Base-by-base conservation (phyloP, 352 stramenopile species). In the Phytophthora melonis region DNA sequence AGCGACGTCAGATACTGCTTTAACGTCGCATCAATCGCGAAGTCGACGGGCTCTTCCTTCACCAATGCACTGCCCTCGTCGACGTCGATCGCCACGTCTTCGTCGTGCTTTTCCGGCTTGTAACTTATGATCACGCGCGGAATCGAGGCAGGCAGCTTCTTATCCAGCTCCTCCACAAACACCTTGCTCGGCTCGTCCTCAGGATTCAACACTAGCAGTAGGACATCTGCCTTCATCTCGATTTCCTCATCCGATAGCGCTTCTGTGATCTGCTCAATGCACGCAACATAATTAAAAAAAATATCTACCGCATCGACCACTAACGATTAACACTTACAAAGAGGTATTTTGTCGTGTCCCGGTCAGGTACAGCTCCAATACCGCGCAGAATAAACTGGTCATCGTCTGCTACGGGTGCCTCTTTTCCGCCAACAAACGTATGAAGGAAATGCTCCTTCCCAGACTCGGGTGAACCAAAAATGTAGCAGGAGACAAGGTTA, bases 141-240 rank as follows among this genome's bases (percentile, higher is more conserved):
- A 34, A 94, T 88, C 23, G 75, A 67, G 9, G 68, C 64, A 19
- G 86, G 80, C 16, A 93, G 58, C 64, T 86, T 86, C 66, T 83
- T 85, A 63, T 83, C 78, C 70, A 86, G 58, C 32, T 89, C 83
- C 60, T 92, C 82, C 10, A 82, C 84, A 32, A 78, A 65, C 11
- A 74, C 57, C 58, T 83, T 78, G 61, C 83, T 90, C 52, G 73
- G 61, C 5, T 79, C 58, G 27, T 92, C 77, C 0, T 82, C 62
- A 30, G 88, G 88, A 61, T 95, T 86, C 62, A 89, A 80, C 36
- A 95, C 57, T 25, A 93, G 75, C 41, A 90, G 88, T 47, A 95
- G 50, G 60, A 93, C 87, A 69, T 95, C 88, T 1, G 88, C 88
- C 43, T 83, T 86, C 58, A 87, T 81, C 66, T 92, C 83, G 14